Percentiles rank a stretch among this genome's conserved stretches.
Conservation (phyloP, 2,329 filamentous ascomycete genomes). For the Hymenoscyphus albidus region DNA sequence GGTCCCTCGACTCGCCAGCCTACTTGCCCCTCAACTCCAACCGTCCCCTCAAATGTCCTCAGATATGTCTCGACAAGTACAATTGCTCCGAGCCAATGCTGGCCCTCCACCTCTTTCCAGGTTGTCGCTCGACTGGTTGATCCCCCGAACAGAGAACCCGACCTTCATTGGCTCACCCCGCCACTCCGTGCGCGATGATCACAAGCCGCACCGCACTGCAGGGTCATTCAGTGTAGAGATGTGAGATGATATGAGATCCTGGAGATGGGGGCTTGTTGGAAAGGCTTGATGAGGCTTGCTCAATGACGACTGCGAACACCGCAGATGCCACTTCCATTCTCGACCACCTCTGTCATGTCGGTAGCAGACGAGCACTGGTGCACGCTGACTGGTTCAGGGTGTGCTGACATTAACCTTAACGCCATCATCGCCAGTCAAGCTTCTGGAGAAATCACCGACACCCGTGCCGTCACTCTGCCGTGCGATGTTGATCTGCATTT, state of each 20-base stretch:
- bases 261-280: background rate
- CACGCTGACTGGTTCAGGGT: background rate
- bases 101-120: background rate
- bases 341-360: background rate
- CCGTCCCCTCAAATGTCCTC: background rate
- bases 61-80: background rate
- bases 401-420: conserved; percentile 18
- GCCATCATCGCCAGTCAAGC: conserved; percentile 3
- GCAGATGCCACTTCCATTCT: background rate
- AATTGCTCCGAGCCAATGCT: background rate
- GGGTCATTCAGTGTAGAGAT: background rate
- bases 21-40: background rate
- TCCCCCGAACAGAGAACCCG: background rate
- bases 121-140: conserved; percentile 1
- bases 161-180: background rate
- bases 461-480: conserved; percentile 6
- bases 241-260: conserved; percentile 1
- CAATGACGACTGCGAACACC: background rate
- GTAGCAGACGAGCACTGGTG: background rate
- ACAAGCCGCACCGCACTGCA: conserved; percentile 7
- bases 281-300: background rate
- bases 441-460: conserved; percentile 9
- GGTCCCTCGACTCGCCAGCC: background rate
- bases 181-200: conserved; percentile 9
- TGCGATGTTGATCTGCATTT: background rate